Evolutionary conservation across 495 filamentous ascomycete genomes (phyloP).

Genomic region (Penicillium canescens): DNA sequence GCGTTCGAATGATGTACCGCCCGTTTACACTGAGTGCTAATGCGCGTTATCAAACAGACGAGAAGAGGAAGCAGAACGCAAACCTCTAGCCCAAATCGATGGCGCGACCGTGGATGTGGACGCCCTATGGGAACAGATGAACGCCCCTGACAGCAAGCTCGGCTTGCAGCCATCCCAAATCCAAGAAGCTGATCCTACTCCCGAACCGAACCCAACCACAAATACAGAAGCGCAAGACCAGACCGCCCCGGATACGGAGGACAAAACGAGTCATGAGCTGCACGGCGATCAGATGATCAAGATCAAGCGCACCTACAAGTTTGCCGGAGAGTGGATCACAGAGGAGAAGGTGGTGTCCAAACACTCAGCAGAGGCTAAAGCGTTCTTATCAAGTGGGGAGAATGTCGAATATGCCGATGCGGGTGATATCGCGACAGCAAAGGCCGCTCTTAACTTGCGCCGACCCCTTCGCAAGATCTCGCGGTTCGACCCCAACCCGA

Average conservation of each 20-base stretch:
- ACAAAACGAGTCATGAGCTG: constrained; percentile 10
- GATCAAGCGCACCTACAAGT: constrained; percentile 87
- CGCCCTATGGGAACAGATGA: constrained; percentile 82
- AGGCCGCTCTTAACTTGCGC: constrained; percentile 41
- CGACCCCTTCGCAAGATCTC: constrained; percentile 74
- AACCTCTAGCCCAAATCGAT: constrained; percentile 59
- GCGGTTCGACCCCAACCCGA: constrained; percentile 73
- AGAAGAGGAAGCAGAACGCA: constrained; percentile 51
- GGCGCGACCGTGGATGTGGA: constrained; percentile 88
- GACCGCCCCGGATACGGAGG: constrained; percentile 15
- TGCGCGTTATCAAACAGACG: constrained; percentile 45
- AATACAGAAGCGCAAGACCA: constrained; percentile 26
- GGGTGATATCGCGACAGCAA: constrained; percentile 16
- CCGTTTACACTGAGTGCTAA: constrained; percentile 9
- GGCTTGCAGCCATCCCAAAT: constrained; percentile 17
- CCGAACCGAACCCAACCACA: constrained; percentile 9
- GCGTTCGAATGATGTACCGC: background rate
- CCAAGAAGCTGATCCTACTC: constrained; percentile 13
- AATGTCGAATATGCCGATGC: constrained; percentile 41
- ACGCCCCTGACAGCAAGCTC: constrained; percentile 34
- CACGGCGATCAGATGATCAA: constrained; percentile 60
- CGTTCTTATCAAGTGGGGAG: constrained; percentile 63
- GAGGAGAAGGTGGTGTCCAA: constrained; percentile 79
- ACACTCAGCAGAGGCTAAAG: constrained; percentile 77
- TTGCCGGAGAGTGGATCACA: constrained; percentile 82